These are phyloP conservation scores for Penicillium sp. DNA, from an alignment of 2,329 filamentous ascomycete species.

Conservation along the genomic window DNA sequence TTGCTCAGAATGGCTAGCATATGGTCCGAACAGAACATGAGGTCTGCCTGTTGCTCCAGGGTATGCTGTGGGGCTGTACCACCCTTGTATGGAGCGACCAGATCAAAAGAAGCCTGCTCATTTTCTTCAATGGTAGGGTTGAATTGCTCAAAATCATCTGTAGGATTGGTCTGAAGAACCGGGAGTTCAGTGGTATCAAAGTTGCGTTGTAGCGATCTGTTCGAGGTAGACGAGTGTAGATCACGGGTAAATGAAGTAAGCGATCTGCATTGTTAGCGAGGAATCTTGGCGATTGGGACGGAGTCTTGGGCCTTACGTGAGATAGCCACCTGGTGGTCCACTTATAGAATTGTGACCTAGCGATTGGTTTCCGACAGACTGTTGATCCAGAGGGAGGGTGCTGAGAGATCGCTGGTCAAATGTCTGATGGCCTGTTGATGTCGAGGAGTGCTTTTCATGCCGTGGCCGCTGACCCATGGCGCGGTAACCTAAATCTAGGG, in stretches of 20 bases:
- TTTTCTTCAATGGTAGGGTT: constrained; percentile 28
- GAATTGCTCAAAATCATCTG: constrained; percentile 25
- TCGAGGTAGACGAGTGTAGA: constrained; percentile 17
- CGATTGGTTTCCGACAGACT: constrained; percentile 1
- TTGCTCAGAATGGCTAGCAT: constrained; percentile 65
- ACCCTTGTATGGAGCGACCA: constrained; percentile 32
- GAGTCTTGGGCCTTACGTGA: not conserved
- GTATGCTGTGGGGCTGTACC: constrained; percentile 41
- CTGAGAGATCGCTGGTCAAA: not conserved
- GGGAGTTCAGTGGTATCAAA: constrained; percentile 26
- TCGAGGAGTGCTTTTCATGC: not conserved
- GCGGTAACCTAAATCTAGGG: not conserved
- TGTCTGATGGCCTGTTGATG: not conserved
- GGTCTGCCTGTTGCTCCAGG: constrained; percentile 62
- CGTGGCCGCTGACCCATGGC: not conserved
- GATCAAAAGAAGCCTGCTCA: constrained; percentile 32
- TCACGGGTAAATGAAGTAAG: constrained; percentile 4
- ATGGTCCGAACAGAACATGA: constrained; percentile 66
- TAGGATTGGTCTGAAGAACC: constrained; percentile 27
- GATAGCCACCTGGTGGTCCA: not conserved
- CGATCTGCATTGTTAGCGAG: constrained; percentile 12
- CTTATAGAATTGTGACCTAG: constrained; percentile 2
- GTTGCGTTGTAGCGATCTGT: constrained; percentile 24
- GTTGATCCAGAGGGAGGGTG: not conserved
- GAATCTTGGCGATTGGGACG: not conserved